A percentile compares a stretch with the other conserved stretches of the same genome.
Conservation (phyloP, 176 grass and related monocot genomes). For the Ensete ventricosum region DNA sequence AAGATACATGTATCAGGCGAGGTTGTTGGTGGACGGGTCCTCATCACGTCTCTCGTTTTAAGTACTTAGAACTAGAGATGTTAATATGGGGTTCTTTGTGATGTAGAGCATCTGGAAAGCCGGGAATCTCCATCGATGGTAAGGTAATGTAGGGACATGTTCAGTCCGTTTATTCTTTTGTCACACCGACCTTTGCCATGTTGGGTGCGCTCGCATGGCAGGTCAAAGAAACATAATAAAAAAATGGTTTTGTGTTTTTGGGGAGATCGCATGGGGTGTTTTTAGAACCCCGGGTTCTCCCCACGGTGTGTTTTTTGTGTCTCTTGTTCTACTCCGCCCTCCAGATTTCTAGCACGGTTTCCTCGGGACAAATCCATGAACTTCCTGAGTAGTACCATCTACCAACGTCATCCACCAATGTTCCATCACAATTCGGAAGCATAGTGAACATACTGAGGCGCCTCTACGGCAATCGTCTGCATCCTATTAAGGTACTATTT, state of each 20-base stretch:
- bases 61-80: conserved; percentile 2
- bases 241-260: background rate
- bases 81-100: conserved; percentile 7
- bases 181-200: conserved; percentile 17
- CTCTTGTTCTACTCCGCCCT: background rate
- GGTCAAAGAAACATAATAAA: conserved; percentile 11
- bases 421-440: too few species aligned
- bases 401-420: too few species aligned
- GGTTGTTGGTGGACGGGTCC: background rate
- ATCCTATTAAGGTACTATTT: too few species aligned
- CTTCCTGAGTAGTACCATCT: too few species aligned
- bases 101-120: conserved; percentile 4
- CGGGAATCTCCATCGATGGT: background rate
- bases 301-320: background rate
- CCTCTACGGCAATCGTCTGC: too few species aligned
- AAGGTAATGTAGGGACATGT: conserved; percentile 1
- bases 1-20: background rate
- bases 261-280: conserved; percentile 10
- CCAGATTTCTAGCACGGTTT: too few species aligned
- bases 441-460: too few species aligned
- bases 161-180: background rate
- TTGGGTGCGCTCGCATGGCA: conserved; percentile 22
- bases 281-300: background rate
- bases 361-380: too few species aligned
- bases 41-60: background rate